Evolutionary conservation across 75 land plant genomes (phyloP), one percentile per base, ranked within the genome.

Genomic region (Pseudotsuga menziesii): DNA sequence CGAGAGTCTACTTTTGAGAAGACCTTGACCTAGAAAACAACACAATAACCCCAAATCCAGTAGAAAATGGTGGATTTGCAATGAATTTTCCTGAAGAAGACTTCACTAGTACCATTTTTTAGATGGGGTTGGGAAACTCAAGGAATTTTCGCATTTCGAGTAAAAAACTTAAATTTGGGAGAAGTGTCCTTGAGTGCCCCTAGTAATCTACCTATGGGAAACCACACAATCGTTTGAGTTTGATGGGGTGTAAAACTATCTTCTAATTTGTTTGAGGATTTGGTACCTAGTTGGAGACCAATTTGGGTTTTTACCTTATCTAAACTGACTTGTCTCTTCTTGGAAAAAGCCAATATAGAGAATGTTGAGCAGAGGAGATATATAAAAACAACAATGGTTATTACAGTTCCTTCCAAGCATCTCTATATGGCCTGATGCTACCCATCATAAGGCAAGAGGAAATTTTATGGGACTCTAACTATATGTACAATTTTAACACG

Each of bases 231-330:
- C 58, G 76, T 89, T 64, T 84, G 73, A 2, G 80, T 90, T 56
- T 79, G 90, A 67, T 96, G 98, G 99, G 94, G 99, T 2, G 48
- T 92, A 15, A 84, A 89, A 74, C 44, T 89, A 15, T 88, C 95
- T 5, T 60, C 85, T 72, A 88, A 89, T 72, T 25, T 85, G 27
- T 69, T 78, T 22, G 29, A 74, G 5, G 61, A 29, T 5, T 48
- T 81, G 66, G 59, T 25, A n/a, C n/a, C n/a, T n/a, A 3, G 80
- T 44, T 55, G 76, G 48, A 23, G 66, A n/a, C n/a, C 73, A 56
- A 61, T 44, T 79, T 61, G 77, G 76, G 56, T 78, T 85, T 78
- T 85, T 58, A 69, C 88, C 66, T 54, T 83, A 4, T 23, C 32
- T n/a, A 86, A 85, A 61, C 58, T 94, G 39, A 97, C 99, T 12